These are phyloP conservation scores for Stagonosporopsis tanaceti DNA, from an alignment of 2,329 filamentous ascomycete genomes.

Conservation along the genomic window DNA sequence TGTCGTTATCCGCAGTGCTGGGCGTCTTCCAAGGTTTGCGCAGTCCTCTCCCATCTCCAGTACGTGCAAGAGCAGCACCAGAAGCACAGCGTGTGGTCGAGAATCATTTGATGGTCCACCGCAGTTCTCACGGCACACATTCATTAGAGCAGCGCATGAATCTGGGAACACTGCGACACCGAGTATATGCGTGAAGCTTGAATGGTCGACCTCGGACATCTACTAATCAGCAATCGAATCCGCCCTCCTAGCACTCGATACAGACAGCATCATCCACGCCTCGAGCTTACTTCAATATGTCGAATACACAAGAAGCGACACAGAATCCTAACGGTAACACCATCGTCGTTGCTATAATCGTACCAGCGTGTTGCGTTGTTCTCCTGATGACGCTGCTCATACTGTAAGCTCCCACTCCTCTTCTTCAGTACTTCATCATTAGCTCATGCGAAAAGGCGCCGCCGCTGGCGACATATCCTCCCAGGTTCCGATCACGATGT, in stretches of 20 bases:
- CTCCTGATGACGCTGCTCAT: conserved; percentile 40
- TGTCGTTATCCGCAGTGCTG: conserved; percentile 16
- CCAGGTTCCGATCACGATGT: conserved; percentile 24
- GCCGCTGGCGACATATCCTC: conserved; percentile 35
- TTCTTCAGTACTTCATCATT: conserved; percentile 6
- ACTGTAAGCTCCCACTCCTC: conserved; percentile 30
- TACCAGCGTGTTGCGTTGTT: conserved; percentile 44
- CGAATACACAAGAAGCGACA: conserved; percentile 1
- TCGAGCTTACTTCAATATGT: background rate
- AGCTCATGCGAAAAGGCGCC: conserved; percentile 16
- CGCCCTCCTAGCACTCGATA: background rate
- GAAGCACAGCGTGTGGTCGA: conserved; percentile 12
- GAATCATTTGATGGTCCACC: background rate
- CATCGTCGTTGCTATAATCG: conserved; percentile 41
- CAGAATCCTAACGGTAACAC: conserved; percentile 21
- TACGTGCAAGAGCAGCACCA: conserved; percentile 8
- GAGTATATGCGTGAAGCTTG: conserved; percentile 23
- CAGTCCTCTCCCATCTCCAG: background rate
- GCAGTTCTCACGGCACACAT: conserved; percentile 1
- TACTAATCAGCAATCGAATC: background rate
- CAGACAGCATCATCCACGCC: background rate
- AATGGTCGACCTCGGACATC: conserved; percentile 17
- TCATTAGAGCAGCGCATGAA: background rate
- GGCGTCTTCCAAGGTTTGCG: conserved; percentile 3
- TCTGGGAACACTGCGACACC: conserved; percentile 19